phyloP scores from a whole-genome alignment of 495 filamentous ascomycete genomes.

The Neurospora sp. region DNA sequence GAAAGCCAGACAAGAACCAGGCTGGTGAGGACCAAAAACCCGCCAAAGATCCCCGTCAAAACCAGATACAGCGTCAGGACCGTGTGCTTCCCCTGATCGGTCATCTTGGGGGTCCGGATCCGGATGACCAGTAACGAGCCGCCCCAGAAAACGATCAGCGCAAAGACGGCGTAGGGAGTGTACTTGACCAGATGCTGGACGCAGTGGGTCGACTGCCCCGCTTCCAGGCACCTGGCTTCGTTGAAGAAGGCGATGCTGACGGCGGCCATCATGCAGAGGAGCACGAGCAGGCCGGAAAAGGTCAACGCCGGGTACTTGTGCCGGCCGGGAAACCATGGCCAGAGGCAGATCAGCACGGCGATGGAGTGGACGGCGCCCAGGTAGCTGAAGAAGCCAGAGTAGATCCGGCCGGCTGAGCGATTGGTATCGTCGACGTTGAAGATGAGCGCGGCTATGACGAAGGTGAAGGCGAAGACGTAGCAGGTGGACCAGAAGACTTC shows the following conservation, averaged over 20 bases:
- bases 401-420: neutral
- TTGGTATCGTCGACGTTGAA: neutral
- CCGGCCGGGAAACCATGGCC: neutral
- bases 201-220: neutral
- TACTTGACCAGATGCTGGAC: neutral
- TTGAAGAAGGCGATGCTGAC: neutral
- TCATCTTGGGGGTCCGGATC: neutral
- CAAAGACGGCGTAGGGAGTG: neutral
- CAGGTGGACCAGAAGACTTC: neutral
- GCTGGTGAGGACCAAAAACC: neutral
- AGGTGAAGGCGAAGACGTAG: neutral
- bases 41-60: neutral
- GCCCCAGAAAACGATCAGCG: neutral
- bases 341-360: conserved; percentile 46
- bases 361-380: conserved; percentile 71
- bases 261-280: neutral
- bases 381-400: conserved; percentile 64
- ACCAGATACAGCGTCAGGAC: neutral
- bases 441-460: neutral
- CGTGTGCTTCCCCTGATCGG: neutral
- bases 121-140: neutral
- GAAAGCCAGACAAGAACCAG: neutral
- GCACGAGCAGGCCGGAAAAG: neutral
- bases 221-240: neutral
- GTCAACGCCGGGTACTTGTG: neutral